These are phyloP conservation scores for Hortaea werneckii DNA, from an alignment of 2,329 filamentous ascomycete genomes.

Conservation along the genomic window DNA sequence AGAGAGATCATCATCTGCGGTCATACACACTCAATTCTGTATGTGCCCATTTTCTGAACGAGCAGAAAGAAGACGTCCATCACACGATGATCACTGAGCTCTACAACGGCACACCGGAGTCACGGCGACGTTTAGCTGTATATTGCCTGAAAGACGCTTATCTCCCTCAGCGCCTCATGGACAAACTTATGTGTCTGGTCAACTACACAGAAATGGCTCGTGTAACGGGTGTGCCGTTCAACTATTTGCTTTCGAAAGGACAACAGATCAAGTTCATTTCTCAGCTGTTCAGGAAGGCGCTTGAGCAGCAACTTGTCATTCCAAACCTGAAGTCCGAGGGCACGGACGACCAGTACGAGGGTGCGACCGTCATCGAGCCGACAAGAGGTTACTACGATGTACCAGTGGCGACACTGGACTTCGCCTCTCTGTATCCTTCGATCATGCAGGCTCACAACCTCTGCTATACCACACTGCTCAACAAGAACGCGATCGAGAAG, in stretches of 20 bases:
- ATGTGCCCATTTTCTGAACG: constrained; percentile 83
- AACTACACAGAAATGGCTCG: constrained; percentile 99
- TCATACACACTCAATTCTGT: constrained; percentile 98
- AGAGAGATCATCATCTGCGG: constrained; percentile 86
- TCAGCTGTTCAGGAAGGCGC: constrained; percentile 87
- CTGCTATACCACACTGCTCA: constrained; percentile 89
- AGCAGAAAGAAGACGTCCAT: constrained; percentile 98
- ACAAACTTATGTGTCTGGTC: constrained; percentile 95
- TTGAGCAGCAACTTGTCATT: constrained; percentile 88
- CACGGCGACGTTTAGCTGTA: constrained; percentile 76
- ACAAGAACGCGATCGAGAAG: constrained; percentile 65
- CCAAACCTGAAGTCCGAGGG: constrained; percentile 67
- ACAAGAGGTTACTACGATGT: constrained; percentile 88
- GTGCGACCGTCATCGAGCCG: constrained; percentile 95
- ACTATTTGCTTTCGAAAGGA: constrained; percentile 79
- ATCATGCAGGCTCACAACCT: constrained; percentile 99
- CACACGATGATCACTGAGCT: constrained; percentile 98
- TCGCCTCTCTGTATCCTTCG: constrained; percentile 93
- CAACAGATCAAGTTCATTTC: constrained; percentile 98
- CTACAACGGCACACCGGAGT: constrained; percentile 92
- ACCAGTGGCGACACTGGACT: constrained; percentile 94
- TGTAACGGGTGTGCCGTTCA: constrained; percentile 97
- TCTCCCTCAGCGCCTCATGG: constrained; percentile 84
- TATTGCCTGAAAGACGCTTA: constrained; percentile 98
- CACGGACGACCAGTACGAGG: constrained; percentile 84